A percentile compares a stretch with the other conserved stretches of the same genome.
Evolutionary conservation across 306 rosid species (phyloP).

Genomic region (Nissolia schottii): DNA sequence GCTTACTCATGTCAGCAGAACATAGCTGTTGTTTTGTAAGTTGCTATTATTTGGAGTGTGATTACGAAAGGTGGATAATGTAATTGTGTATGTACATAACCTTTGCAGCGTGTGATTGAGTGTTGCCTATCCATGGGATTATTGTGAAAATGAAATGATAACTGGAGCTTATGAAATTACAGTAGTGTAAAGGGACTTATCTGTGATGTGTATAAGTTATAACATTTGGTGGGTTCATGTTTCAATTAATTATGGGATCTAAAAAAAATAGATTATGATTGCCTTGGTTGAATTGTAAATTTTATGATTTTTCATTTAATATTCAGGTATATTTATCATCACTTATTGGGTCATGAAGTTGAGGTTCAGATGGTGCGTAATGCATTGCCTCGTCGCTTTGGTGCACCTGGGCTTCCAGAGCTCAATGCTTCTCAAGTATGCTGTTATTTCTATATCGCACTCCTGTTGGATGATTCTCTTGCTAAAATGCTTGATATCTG

Average conservation of each 20-base stretch:
- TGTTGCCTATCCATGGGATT: background rate
- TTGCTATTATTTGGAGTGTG: background rate
- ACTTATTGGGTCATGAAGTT: conserved; percentile 94
- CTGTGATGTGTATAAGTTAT: background rate
- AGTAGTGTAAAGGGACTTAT: background rate
- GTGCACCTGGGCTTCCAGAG: conserved; percentile 99
- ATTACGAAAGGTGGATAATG: background rate
- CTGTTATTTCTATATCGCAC: conserved; percentile 17
- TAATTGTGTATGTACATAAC: background rate
- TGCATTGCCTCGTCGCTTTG: conserved; percentile 93
- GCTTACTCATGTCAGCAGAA: background rate
- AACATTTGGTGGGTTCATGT: background rate
- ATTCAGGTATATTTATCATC: conserved; percentile 93
- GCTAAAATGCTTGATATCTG: background rate
- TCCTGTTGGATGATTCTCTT: background rate
- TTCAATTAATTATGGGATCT: conserved; percentile 5
- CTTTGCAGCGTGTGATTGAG: background rate
- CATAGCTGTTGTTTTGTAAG: background rate
- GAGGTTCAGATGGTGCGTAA: conserved; percentile 99
- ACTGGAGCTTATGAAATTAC: background rate
- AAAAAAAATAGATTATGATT: background rate
- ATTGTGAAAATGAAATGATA: background rate
- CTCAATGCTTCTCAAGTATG: conserved; percentile 98
- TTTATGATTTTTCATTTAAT: background rate
- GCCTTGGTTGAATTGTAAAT: background rate